Evolutionary conservation across 345 rosid genomes (phyloP).

Genomic region (Chamaenerion angustifolium): DNA sequence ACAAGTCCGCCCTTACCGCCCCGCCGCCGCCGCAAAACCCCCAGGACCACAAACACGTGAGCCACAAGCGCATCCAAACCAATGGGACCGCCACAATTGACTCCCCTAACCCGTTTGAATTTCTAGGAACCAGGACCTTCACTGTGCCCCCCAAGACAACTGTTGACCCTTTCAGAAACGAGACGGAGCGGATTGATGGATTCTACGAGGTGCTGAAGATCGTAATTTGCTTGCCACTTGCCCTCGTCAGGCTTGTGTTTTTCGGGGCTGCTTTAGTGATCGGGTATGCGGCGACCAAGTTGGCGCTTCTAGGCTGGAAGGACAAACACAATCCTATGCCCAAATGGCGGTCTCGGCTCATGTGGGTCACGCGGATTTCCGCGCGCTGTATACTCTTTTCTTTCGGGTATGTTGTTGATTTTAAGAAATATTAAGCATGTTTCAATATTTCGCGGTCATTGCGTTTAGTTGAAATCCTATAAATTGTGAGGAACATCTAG

Average conservation of each 20-base stretch:
- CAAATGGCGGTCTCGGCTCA: constrained; percentile 63
- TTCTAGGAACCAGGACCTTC: constrained; percentile 38
- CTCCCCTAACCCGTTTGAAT: constrained; percentile 37
- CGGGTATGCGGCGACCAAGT: constrained; percentile 61
- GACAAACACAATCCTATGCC: constrained; percentile 86
- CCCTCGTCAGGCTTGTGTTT: constrained; percentile 37
- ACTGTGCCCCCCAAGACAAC: constrained; percentile 36
- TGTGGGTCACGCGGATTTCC: constrained; percentile 81
- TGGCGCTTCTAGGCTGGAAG: constrained; percentile 73
- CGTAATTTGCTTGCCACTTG: constrained; percentile 59
- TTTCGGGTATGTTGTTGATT: constrained; percentile 49
- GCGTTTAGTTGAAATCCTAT: no score
- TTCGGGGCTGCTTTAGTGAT: constrained; percentile 48
- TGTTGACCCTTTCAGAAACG: constrained; percentile 66
- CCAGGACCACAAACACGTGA: constrained; percentile 8
- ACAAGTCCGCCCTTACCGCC: constrained; percentile 32
- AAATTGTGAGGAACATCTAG: no score
- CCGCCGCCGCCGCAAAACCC: constrained; percentile 12
- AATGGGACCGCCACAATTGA: constrained; percentile 9
- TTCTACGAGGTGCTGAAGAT: constrained; percentile 65
- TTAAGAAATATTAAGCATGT: not conserved
- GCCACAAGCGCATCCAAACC: constrained; percentile 2
- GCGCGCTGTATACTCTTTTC: constrained; percentile 75
- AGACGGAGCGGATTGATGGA: constrained; percentile 39
- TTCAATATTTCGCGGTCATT: not conserved